Base-by-base conservation (phyloP, 192 early-diverging fungal species). In the Coemansia aciculifera region DNA sequence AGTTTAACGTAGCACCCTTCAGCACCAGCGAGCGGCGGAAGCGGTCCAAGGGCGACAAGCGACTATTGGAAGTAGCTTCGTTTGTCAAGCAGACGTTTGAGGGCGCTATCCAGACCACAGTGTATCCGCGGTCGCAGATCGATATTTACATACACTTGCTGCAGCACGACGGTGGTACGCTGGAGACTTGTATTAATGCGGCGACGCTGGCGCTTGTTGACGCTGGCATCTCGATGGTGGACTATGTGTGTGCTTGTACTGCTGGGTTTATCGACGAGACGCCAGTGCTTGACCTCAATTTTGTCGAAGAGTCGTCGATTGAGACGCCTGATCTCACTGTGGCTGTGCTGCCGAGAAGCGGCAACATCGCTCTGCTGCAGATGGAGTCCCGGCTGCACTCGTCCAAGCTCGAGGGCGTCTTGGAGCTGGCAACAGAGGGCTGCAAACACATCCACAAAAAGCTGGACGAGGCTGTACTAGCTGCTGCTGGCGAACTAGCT, bases 11-110 rank as follows among this genome's bases (percentile, higher is more conserved):
- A 0, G 94, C 97, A 24, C 90, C 91, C 11, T 99, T 99, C 81
- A 93, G 92, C 72, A 90, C 91, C 27, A 91, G 89, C 49, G 94
- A 97, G 72, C 89, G 95, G 43, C 88, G 89, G 73, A 87, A 92
- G 73, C 86, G 91, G 66, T 86, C 87, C n/a, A 90, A 92, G 67
- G 87, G 85, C 67, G 96, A 98, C 85, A 93, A 92, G 93, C 93
- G 93, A 4, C 82, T 94, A 2, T 75, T 96, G 64, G 97, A 99
- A 78, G 79, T 95, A 34, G 88, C 93, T 0, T 87, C 91, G 17
- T 87, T 89, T 43, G 90, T 98, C 49, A 89, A 89, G 72, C 92
- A 95, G 71, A 95, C 93, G 2, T 95, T 99, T 72, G 97, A 99
- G 77, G 85, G 93, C 3, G 92, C 93, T 12, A 86, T 99, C 62